Evolutionary conservation across 2,329 filamentous ascomycete species (phyloP), one percentile per base, ranked within the genome.

Genomic region (Aspergillus alliaceus): DNA sequence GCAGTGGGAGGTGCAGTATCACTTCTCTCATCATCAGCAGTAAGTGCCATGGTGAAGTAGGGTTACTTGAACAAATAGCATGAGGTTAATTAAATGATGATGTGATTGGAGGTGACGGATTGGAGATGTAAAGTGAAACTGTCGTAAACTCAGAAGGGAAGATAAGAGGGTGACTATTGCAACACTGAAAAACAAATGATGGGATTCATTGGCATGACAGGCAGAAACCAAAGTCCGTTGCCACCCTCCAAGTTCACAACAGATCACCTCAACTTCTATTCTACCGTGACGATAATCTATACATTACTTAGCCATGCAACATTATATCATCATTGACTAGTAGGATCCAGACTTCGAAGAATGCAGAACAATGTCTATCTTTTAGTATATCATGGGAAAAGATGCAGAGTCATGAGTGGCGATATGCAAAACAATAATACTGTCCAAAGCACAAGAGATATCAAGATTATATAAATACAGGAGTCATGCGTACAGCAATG

Each of bases 381-480:
- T 7, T 44, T 25, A 29, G 24, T 27, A 44, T n/a, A 44, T 25
- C 40, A 54, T 54, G 31, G 25, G 18, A 40, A 52, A 35, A 40
- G 24, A 29, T 29, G 35, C 35, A 8, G 25, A 39, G 39, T 24
- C 15, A 6, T 44, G 40, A 52, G 50, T 52, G 29, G 35, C 35
- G 25, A 51, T 25, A 25, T 51, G 7, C 49, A 39, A 52, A 44
- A 32, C 35, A 52, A 42, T 24, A 29, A 40, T 35, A 52, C 6
- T 22, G 24, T 20, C 50, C 15, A 22, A 40, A 52, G 24, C 24
- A 44, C 14, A 18, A 48, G 27, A 48, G n/a, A 14, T 27, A 53
- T 34, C 6, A 55, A 52, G 37, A 32, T 31, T 44, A 48, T 7
- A 35, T 51, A 29, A 57, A 40, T 15, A 48, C 51, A 40, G 42